Percentiles rank a stretch among this genome's conserved stretches.
phyloP scores from a whole-genome alignment of 306 rosid species.

The Sechiopsis laciniata region DNA sequence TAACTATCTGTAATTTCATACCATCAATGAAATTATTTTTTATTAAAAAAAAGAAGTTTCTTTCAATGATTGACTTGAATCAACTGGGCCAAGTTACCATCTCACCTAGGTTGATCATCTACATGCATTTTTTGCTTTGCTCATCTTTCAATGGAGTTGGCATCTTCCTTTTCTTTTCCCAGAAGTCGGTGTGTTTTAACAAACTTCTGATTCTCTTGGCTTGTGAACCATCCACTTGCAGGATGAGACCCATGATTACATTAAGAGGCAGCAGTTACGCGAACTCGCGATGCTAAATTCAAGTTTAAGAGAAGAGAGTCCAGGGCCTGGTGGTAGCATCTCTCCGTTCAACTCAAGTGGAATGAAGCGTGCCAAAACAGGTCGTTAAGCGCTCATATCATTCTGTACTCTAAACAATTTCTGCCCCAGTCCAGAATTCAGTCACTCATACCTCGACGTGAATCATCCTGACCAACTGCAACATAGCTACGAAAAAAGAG shows the following conservation, averaged over 20 bases:
- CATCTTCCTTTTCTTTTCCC: too few species aligned
- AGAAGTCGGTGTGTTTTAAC: not conserved
- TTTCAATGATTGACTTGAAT: too few species aligned
- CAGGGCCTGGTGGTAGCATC: constrained; percentile 82
- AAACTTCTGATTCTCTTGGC: not conserved
- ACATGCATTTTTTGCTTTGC: too few species aligned
- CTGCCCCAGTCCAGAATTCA: constrained; percentile 10
- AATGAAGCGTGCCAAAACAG: constrained; percentile 90
- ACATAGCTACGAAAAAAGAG: not conserved
- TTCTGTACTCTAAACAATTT: not conserved
- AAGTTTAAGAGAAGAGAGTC: constrained; percentile 85
- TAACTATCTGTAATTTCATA: too few species aligned
- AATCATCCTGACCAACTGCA: not conserved
- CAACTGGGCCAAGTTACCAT: too few species aligned
- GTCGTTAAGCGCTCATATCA: constrained; percentile 43
- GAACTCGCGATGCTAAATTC: constrained; percentile 87
- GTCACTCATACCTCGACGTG: not conserved
- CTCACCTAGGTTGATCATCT: too few species aligned
- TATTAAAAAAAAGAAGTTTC: too few species aligned
- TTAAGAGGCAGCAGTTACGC: constrained; percentile 87
- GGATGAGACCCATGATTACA: constrained; percentile 91
- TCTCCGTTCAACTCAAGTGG: constrained; percentile 95
- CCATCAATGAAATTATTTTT: too few species aligned
- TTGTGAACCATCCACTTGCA: constrained; percentile 25
- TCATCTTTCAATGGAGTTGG: too few species aligned